Base-by-base conservation (phyloP, 768 basidiomycete genomes). In the Mycena vulgaris region DNA sequence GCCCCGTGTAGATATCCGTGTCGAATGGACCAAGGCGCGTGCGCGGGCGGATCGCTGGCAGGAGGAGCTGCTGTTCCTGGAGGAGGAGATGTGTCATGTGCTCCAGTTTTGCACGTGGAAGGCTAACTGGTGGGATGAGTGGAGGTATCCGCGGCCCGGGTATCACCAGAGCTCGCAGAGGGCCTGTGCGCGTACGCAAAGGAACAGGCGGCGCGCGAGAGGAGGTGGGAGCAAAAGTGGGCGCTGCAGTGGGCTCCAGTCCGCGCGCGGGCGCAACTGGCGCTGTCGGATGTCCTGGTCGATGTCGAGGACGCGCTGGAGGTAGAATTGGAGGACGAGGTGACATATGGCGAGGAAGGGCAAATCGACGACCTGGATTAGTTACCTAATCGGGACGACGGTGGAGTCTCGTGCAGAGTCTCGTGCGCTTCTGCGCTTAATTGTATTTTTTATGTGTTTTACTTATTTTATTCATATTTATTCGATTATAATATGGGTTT, bases 31-130 rank as follows among this genome's bases (percentile, higher is more conserved):
- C 0, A 81, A 79, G 69, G 63, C 71, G 2, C 66, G 61, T 0
- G 77, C 77, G 0, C 57, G 79, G 9, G 75, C 70, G 7, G 52
- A 70, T 10, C 70, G 79, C 3, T 78, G 77, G 77, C 39, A 56
- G 19, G 80, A 81, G 45, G 79, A 80, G 45, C 59, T 78, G 19
- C 28, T 53, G 1, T 66, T 78, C 1, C 49, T 78, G 4, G 59
- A 61, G 1, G 78, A 80, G 61, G 81, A 82, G 67, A 82, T 81
- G 81, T 52, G 76, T 0, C 70, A 77, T 0, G 56, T 69, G 1
- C 23, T 76, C 0, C 51, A 39, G 13, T 82, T 66, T 65, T 74
- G 68, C 28, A 19, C 19, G 16, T 70, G 69, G 68, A 67, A 66
- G 47, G 60, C 68, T 0, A 2, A 19, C 0, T 72, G 66, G 71